Evolutionary conservation across 208 protist genomes (phyloP).

Genomic region (Leishmania martiniquensis): DNA sequence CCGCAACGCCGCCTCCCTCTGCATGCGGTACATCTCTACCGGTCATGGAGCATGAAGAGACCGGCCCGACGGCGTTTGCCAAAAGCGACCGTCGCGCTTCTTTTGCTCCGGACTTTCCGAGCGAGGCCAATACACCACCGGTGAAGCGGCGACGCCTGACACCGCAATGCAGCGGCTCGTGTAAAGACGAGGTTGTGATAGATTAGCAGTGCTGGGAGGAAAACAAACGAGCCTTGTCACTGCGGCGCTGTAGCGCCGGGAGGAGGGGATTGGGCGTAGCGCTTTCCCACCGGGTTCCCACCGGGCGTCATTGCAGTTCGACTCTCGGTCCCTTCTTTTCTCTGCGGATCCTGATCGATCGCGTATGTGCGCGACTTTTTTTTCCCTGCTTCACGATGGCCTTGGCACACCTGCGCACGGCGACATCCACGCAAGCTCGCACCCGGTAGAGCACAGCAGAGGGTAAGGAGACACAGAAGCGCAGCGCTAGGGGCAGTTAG

Average conservation of each 20-base stretch:
- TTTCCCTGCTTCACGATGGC: neutral
- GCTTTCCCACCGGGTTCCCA: neutral
- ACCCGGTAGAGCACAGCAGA: neutral
- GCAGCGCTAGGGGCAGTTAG: neutral
- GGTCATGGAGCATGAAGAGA: neutral
- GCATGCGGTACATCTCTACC: too few relatives aligned
- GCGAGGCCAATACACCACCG: neutral
- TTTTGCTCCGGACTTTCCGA: neutral
- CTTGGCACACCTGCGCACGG: neutral
- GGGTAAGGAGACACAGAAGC: neutral
- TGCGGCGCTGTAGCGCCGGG: neutral
- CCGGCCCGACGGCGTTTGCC: neutral
- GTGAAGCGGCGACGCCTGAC: conserved; percentile 19
- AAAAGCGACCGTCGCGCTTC: neutral
- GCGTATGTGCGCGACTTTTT: neutral
- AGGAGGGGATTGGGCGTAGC: neutral
- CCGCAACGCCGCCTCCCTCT: neutral
- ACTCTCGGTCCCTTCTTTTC: neutral
- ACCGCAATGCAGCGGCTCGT: neutral
- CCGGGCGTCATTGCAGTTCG: neutral
- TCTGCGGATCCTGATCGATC: neutral
- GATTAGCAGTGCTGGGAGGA: conserved; percentile 7
- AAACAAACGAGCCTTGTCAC: neutral
- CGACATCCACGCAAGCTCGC: neutral
- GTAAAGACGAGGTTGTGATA: conserved; percentile 24